Percentiles rank a stretch among this genome's conserved stretches.
Evolutionary conservation across 805 yeast species (phyloP).

Genomic region (Torulaspora maleeae): DNA sequence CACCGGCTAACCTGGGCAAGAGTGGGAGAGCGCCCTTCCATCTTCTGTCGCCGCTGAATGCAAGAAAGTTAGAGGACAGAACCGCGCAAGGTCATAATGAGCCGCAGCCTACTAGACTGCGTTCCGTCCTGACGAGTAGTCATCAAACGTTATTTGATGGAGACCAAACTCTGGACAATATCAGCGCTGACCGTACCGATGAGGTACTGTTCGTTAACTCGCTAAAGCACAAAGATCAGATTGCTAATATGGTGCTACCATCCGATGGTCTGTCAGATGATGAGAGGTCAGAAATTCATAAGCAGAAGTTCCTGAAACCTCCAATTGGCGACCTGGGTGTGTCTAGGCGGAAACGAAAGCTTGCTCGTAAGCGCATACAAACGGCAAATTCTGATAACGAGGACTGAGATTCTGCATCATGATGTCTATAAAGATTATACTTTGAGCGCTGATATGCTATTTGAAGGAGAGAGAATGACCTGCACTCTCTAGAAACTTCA

Average conservation of each 20-base stretch:
- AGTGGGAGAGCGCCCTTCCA: constrained; percentile 18
- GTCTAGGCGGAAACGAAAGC: constrained; percentile 15
- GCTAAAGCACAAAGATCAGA: constrained; percentile 15
- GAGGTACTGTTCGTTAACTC: constrained; percentile 19
- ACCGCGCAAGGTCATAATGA: constrained; percentile 5
- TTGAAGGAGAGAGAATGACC: constrained; percentile 1
- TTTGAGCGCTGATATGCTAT: not conserved
- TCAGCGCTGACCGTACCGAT: constrained; percentile 13
- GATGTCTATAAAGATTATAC: not conserved
- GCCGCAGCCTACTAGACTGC: constrained; percentile 22
- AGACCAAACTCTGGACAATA: constrained; percentile 15
- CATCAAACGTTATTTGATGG: constrained; percentile 21
- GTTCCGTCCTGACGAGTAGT: constrained; percentile 23
- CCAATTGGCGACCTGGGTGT: not conserved
- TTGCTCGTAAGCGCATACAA: constrained; percentile 23
- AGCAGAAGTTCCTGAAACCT: constrained; percentile 4
- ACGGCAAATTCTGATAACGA: constrained; percentile 19
- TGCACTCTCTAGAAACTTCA: constrained; percentile 8
- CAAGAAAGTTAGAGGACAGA: constrained; percentile 16
- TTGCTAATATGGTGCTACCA: constrained; percentile 19
- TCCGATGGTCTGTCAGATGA: constrained; percentile 17
- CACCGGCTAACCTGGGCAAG: constrained; percentile 3
- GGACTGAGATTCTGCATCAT: not conserved
- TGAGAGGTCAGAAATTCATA: constrained; percentile 3
- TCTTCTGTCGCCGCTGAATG: constrained; percentile 25